Conservation (phyloP, 139 green algal species). For the Chlamydomonas sphaeroides region DNA sequence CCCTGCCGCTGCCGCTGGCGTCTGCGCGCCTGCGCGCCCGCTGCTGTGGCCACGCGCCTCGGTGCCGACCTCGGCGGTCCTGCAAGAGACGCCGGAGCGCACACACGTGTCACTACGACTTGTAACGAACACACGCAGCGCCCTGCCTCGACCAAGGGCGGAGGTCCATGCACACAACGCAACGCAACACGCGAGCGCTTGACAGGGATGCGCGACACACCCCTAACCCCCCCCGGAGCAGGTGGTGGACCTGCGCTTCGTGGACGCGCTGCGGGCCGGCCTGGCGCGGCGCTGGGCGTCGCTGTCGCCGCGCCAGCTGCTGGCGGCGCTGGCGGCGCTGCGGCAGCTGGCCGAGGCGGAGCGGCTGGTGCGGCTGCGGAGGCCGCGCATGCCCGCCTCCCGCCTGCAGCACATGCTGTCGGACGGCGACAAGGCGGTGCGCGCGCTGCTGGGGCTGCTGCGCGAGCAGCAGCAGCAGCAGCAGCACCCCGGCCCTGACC, state of each 20-base stretch:
- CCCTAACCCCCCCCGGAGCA: background rate
- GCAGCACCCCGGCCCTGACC: background rate
- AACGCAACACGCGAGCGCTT: no score
- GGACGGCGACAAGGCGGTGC: background rate
- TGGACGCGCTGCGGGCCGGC: background rate
- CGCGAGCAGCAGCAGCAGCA: background rate
- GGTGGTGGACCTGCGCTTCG: slow-evolving; percentile 4
- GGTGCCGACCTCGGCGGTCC: no score
- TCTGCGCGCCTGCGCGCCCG: no score
- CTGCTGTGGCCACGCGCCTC: no score
- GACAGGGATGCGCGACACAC: background rate
- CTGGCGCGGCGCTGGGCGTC: background rate
- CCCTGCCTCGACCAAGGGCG: no score
- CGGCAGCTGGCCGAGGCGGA: slow-evolving; percentile 11
- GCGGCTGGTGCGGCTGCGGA: background rate
- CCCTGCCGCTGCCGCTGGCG: no score
- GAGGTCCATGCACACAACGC: no score
- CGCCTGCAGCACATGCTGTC: background rate
- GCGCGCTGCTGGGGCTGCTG: background rate
- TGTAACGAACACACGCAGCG: no score
- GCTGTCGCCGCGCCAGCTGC: background rate
- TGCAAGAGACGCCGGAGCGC: no score
- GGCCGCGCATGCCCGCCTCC: background rate
- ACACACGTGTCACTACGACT: no score
- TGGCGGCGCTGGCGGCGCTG: background rate